Base-by-base conservation (phyloP, 352 stramenopile genomes). In the Lagenidium sp. region DNA sequence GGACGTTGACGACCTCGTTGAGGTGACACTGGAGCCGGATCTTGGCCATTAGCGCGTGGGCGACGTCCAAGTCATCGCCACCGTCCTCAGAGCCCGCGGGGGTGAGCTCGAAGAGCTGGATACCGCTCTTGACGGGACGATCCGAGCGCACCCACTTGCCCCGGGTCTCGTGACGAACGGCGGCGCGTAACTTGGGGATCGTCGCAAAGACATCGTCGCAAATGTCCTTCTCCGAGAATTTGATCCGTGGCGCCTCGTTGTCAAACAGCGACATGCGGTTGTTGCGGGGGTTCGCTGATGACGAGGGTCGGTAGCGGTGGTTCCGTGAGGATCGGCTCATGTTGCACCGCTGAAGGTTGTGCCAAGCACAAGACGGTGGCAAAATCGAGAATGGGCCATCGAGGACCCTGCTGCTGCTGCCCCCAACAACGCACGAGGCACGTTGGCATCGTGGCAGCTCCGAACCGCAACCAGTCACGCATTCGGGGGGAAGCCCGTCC, bases 1-100 rank as follows among this genome's bases (percentile, higher is more conserved):
- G 32, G 36, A 83, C 68, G 38, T 66, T 83, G 26, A 83, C 44
- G 18, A 74, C 65, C 22, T 85, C 73, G 32, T 85, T 82, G 38
- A 85, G 36, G 47, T 82, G 69, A 44, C 65, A 82, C 0, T 47
- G 53, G 15, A 85, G 50, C 53, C 75, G 65, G 1, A 57, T 68
- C 38, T 75, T 79, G 39, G 67, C 67, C 25, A 76, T 55, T 1
- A 74, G 32, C 0, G 65, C 68, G 35, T 85, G 60, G 13, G 74
- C 46, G 34, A 85, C 50, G 28, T 83, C 64, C 53, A 75, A 63
- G 34, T 78, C 69, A 34, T 62, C 43, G 25, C 57, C 29, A 11
- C 49, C 39, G 36, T 58, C 55, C 29, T 52, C 37, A 12, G 36
- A 25, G 29, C 41, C 53, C 18, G 36, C 47, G 3, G 68, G 44